Percentiles rank a stretch among this genome's conserved stretches.
Conservation (phyloP, 805 yeast species). For the Lipomyces sp. region DNA sequence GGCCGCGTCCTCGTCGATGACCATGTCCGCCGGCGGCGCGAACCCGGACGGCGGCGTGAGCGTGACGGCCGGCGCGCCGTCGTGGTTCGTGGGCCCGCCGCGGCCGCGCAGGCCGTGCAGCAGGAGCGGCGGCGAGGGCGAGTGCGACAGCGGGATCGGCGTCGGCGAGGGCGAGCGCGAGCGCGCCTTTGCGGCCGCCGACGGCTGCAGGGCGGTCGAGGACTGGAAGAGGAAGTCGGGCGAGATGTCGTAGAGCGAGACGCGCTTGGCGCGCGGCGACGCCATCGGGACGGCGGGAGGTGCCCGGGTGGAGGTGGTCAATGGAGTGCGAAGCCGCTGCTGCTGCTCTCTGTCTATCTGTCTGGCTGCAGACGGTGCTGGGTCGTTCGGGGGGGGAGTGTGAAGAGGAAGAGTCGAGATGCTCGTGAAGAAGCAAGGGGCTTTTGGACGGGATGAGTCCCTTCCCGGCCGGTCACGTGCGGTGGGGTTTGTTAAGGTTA, state of each 20-base stretch:
- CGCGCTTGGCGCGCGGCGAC: constrained; percentile 10
- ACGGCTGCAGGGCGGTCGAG: constrained; percentile 9
- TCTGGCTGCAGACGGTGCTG: too few relatives aligned
- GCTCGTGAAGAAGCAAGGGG: too few relatives aligned
- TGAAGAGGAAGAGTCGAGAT: too few relatives aligned
- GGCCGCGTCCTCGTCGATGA: neutral
- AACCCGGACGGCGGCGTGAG: neutral
- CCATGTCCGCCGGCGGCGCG: neutral
- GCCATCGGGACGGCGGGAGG: too few relatives aligned
- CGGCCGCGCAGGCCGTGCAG: neutral
- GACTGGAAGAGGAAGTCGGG: constrained; percentile 22
- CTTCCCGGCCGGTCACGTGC: too few relatives aligned
- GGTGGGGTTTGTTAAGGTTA: too few relatives aligned
- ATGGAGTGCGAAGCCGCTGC: too few relatives aligned
- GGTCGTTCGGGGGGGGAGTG: too few relatives aligned
- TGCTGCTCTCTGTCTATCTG: too few relatives aligned
- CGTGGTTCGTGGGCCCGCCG: neutral
- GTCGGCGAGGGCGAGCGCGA: constrained; percentile 1
- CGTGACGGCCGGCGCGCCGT: neutral
- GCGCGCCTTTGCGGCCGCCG: constrained; percentile 4
- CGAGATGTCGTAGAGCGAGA: constrained; percentile 24
- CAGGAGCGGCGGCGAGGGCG: neutral
- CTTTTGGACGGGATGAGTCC: too few relatives aligned
- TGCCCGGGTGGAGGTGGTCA: too few relatives aligned
- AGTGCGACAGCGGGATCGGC: neutral